phyloP scores from a whole-genome alignment of 2,329 filamentous ascomycete genomes.

The Xylariomycetidae sp. region DNA sequence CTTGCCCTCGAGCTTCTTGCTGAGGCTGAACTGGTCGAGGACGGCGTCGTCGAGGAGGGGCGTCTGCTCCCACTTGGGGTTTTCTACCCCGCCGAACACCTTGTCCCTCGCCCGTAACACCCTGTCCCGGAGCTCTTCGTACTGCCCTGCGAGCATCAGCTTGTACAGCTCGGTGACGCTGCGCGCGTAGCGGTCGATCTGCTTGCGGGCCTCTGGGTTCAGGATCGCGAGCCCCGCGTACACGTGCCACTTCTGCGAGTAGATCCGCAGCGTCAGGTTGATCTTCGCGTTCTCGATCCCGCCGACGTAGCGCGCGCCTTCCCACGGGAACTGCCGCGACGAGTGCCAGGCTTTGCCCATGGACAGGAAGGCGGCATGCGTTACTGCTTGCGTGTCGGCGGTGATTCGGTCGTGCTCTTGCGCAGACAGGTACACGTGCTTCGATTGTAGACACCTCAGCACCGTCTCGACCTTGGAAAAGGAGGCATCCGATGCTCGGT shows the following conservation, averaged over 20 bases:
- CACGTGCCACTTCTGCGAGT: constrained; percentile 98
- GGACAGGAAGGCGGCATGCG: constrained; percentile 90
- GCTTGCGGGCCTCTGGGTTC: constrained; percentile 84
- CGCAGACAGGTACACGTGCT: constrained; percentile 81
- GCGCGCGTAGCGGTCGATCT: constrained; percentile 90
- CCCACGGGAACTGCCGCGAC: constrained; percentile 94
- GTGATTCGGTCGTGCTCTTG: constrained; percentile 93
- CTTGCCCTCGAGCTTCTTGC: constrained; percentile 27
- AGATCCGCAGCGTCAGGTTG: constrained; percentile 95
- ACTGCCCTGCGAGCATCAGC: constrained; percentile 84
- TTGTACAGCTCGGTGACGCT: constrained; percentile 94
- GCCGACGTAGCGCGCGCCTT: constrained; percentile 88
- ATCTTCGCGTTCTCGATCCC: constrained; percentile 99
- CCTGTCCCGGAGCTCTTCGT: constrained; percentile 64
- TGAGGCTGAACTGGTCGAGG: constrained; percentile 82
- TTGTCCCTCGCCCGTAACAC: constrained; percentile 60
- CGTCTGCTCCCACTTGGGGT: constrained; percentile 50
- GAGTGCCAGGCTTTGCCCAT: constrained; percentile 99
- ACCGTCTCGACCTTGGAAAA: constrained; percentile 75
- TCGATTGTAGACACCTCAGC: constrained; percentile 76
- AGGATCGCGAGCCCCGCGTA: constrained; percentile 96
- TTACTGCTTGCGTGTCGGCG: constrained; percentile 95
- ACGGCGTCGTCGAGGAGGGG: constrained; percentile 75
- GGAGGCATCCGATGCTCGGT: constrained; percentile 73
- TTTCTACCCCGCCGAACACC: constrained; percentile 55